A percentile compares a stretch with the other conserved stretches of the same genome.
Evolutionary conservation across 306 rosid genomes (phyloP).

Genomic region (Pterocarpus macrocarpus): DNA sequence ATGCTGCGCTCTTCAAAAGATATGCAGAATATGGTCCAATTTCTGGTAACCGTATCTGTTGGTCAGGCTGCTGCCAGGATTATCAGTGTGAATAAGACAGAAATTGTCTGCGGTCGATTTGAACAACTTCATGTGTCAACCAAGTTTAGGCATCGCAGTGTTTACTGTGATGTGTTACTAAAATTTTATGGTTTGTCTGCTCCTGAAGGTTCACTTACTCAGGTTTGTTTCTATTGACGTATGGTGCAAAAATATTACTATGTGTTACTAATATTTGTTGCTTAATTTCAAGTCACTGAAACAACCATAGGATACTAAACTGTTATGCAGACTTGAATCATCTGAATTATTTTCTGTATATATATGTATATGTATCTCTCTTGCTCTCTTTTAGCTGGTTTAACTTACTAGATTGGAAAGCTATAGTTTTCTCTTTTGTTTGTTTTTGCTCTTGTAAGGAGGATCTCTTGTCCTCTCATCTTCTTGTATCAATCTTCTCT

Average conservation of each 20-base stretch:
- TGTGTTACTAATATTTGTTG: neutral
- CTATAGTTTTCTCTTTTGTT: no score
- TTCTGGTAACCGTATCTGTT: conserved; percentile 74
- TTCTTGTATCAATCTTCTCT: no score
- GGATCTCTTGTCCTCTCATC: no score
- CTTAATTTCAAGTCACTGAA: conserved; percentile 37
- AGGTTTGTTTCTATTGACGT: conserved; percentile 67
- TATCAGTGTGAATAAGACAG: conserved; percentile 74
- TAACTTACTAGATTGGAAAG: neutral
- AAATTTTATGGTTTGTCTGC: conserved; percentile 89
- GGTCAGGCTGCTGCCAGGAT: conserved; percentile 94
- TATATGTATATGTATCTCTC: neutral
- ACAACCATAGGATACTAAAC: neutral
- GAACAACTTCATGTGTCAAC: conserved; percentile 90
- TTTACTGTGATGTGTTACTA: conserved; percentile 81
- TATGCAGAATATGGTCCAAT: conserved; percentile 77
- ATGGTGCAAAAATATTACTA: conserved; percentile 17
- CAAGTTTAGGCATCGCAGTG: conserved; percentile 87
- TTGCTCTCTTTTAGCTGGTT: neutral
- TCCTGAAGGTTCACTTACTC: conserved; percentile 98
- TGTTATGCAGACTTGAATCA: conserved; percentile 12
- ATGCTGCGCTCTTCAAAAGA: conserved; percentile 66
- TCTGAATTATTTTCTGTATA: neutral
- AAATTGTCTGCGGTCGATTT: conserved; percentile 87
- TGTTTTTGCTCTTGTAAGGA: no score